These are phyloP conservation scores for Kickxella alabastrina DNA, from an alignment of 192 early-diverging fungal species.

Conservation along the genomic window DNA sequence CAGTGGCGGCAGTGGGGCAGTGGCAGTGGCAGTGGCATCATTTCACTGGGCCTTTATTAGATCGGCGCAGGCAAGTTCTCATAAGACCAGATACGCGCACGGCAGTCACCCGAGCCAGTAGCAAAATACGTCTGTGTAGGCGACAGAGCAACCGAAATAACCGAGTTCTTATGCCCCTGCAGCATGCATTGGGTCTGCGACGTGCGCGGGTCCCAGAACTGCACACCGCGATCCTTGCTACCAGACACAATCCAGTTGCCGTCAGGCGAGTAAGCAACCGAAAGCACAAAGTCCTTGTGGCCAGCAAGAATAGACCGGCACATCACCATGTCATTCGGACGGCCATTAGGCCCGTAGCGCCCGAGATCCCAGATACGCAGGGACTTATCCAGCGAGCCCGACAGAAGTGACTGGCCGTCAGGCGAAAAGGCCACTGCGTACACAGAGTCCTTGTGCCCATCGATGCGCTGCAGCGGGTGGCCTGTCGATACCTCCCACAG, in stretches of 20 bases:
- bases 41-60: background rate
- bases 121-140: slow-evolving; percentile 84
- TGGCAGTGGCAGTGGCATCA: background rate
- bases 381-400: slow-evolving; percentile 89
- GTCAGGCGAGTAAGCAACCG: slow-evolving; percentile 80
- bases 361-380: slow-evolving; percentile 89
- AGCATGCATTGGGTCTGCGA: slow-evolving; percentile 76
- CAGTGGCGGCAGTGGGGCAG: too few relatives aligned
- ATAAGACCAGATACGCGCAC: slow-evolving; percentile 89
- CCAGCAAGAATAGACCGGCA: slow-evolving; percentile 51
- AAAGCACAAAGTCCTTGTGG: slow-evolving; percentile 96
- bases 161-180: slow-evolving; percentile 95
- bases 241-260: slow-evolving; percentile 89
- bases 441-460: slow-evolving; percentile 93
- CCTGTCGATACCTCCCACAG: slow-evolving; percentile 81
- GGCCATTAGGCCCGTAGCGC: slow-evolving; percentile 24
- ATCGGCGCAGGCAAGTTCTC: slow-evolving; percentile 31
- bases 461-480: slow-evolving; percentile 75
- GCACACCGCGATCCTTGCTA: slow-evolving; percentile 88
- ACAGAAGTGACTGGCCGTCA: slow-evolving; percentile 86
- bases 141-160: slow-evolving; percentile 87
- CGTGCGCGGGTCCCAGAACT: slow-evolving; percentile 86
- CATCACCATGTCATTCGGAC: slow-evolving; percentile 26
- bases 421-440: slow-evolving; percentile 94
- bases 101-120: slow-evolving; percentile 92